Evolutionary conservation across 768 basidiomycete species (phyloP), one percentile per base, ranked within the genome.

Genomic region (Pisolithus microcarpus): DNA sequence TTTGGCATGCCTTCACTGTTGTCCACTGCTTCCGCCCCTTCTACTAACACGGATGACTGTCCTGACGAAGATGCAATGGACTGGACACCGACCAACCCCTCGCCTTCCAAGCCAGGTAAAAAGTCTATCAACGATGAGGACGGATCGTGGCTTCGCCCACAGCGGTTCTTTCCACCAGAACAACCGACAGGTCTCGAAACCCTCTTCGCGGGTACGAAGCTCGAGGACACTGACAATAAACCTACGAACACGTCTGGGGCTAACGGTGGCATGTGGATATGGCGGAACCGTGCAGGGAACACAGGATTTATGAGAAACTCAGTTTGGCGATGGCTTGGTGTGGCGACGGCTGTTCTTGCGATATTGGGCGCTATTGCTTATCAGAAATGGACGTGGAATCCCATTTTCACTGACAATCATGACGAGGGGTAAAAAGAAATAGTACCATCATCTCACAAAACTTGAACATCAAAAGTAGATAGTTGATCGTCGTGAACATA

Each of bases 111-210:
- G 52, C 18, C 31, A 19, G 34, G 30, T 24, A 52, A 59, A 69
- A 57, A 54, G 51, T 7, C 47, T 1, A 48, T 55, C 39, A 55
- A 61, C 37, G 60, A 67, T 28, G 55, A 75, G 18, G 73, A 77
- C 48, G 71, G 71, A 7, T 64, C 69, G 23, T 82, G 77, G 80
- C 58, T 90, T 46, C 78, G 80, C 5, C 85, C 83, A 4, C 87
- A 87, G 57, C 75, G 76, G 13, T 90, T 88, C 61, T 90, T 88
- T 56, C 77, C 85, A 15, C 87, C 86, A 0, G 86, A 88, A 62
- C 77, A 80, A 53, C 84, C 86, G 1, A 90, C 87, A 1, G 87
- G 87, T 13, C 72, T 90, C 7, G 87, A 90, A 64, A 72, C 74
- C 36, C 66, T 90, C 15, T 83, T 89, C 54, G 81, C 81, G 51